Base-by-base conservation (phyloP, 2,329 filamentous ascomycete species). In the Colletotrichum sp. region DNA sequence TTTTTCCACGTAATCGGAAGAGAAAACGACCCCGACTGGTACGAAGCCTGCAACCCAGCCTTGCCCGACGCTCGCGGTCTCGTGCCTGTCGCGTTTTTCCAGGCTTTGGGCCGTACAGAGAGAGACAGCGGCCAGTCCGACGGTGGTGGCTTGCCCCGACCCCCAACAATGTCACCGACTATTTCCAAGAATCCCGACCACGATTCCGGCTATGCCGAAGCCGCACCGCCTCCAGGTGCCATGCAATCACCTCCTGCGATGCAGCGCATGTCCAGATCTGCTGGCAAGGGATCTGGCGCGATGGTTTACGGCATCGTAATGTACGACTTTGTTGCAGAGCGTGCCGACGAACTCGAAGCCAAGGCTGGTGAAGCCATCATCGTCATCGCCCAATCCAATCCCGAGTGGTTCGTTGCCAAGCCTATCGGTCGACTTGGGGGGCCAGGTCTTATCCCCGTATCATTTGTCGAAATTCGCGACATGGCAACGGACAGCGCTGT, bases 331-430 rank as follows among this genome's bases (percentile, higher is more conserved):
- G 92, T 95, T 80, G 97, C 97, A 1, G 96, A 99, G 86, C 89
- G 96, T 73, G 95, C 96, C n/a, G 97, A 99, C 84, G 97, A 99
- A 86, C 87, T 99, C 75, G 96, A 98, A 80, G 97, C 97, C 65
- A 98, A 98, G 85, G 94, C 95, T 63, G 96, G 96, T 74, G 97
- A 99, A 86, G 95, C 96, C 69, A 98, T 99, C 82, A 98, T 99
- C 79, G 96, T 99, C 71, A 99, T 99, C 83, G 97, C 97, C 61
- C 97, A 99, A 85, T 99, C 96, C 8, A 99, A 99, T 82, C 95
- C 96, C 7, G 97, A 99, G 85, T 99, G 97, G 97, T 99, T 99
- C 82, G 96, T 99, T 77, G 97, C 97, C 67, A 99, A 99, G 86
- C 97, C 97, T n/a, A 99, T 99, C 83, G 96, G 96, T 78, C 91